Evolutionary conservation across 2,329 filamentous ascomycete species (phyloP), one percentile per base, ranked within the genome.

Genomic region (Tolypocladium guangdongense): DNA sequence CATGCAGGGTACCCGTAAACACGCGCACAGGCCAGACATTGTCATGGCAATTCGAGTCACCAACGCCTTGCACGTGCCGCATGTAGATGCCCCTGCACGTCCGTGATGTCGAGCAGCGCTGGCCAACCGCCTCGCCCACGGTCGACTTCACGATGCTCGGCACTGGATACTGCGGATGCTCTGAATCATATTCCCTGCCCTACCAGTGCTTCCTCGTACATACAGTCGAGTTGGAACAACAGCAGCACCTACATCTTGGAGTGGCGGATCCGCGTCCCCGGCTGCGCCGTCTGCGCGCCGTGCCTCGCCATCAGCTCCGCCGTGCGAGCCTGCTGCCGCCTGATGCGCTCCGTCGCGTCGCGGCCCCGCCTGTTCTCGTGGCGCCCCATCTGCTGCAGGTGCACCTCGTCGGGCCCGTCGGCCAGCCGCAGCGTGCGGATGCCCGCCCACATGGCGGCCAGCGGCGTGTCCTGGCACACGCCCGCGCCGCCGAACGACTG

Each of bases 351-450:
- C 45, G 84, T 75, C 48, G 84, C 78, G 60, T 78, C 80, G 58
- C 72, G 66, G 54, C 82, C 84, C 59, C 81, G 79, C 70, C 80
- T 86, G 68, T 90, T 91, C 78, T 93, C 88, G 61, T 90, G 90
- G 61, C 79, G 77, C 18, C 88, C 88, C 74, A 93, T 76, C 73
- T 93, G 88, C 68, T 88, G 76, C 59, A 91, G 71, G 69, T 95
- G 93, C 56, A 97, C 93, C 81, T 99, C 93, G 71, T 99, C 93
- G 0, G 93, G 93, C 0, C 93, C 93, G 71, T 99, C 93, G 0
- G 90, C 90, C 61, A 96, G 82, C 56, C 88, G 79, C 70, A 96
- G 77, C 7, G 91, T 96, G 55, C 90, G 78, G 64, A 90, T 88
- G 56, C 79, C 74, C 22, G 88, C 83, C 84, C 88, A 95, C 82